Evolutionary conservation across 306 rosid genomes (phyloP), one percentile per base, ranked within the genome.

Genomic region (Morella rubra): DNA sequence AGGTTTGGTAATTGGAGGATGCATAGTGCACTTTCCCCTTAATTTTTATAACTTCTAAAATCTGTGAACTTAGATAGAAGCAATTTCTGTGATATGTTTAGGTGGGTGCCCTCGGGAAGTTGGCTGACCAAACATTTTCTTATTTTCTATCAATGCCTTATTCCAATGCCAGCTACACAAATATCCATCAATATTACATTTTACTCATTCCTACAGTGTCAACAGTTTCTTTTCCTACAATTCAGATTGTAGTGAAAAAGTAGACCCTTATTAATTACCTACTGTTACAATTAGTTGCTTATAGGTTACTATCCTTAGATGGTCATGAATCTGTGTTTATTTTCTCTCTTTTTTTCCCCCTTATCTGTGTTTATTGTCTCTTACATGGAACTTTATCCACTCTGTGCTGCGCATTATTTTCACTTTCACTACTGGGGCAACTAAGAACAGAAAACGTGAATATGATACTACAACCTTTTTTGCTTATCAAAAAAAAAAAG

Each of bases 361-460:
- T 27, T 27, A 27, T 27, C n/a, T 24, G 9, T 62, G 45, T 22
- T 62, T 27, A 12, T 65, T 77, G 18, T 5, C 40, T 72, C 47
- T 20, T 5, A 6, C 66, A 58, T 58, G 45, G 9, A 61, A 73
- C 60, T 45, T 60, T 41, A 76, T 58, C 22, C 47, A 20, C 68
- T 3, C 27, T 24, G n/a, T n/a, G 62, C 14, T 42, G 40, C 7
- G 22, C 42, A 49, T 71, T 71, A 56, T 73, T 76, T 71, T 66
- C 53, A 58, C n/a, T n/a, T n/a, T n/a, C n/a, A n/a, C 58, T 58
- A 40, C 16, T 60, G 86, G 8, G 56, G 27, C 62, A 71, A 71
- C 55, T 27, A 54, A 51, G 8, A 50, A 71, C 2, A 52, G 41
- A 78, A 75, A 78, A 53, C 16, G 77, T 8, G 45, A 76, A 45